These are phyloP conservation scores for Pythium aquatile DNA, from an alignment of 352 stramenopile species.

Conservation along the genomic window DNA sequence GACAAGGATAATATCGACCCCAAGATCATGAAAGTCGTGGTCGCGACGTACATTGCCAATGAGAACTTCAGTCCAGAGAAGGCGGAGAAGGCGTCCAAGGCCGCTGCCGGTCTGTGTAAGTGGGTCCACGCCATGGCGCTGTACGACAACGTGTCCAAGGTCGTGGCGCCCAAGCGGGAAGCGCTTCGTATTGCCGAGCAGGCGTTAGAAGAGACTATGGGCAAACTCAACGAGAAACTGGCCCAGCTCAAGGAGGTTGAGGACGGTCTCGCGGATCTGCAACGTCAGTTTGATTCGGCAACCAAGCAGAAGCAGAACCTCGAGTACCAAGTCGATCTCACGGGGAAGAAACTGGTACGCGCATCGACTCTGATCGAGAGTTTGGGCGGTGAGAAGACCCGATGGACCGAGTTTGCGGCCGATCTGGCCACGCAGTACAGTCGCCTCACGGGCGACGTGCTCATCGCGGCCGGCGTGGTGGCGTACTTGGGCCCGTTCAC, in stretches of 20 bases:
- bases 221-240: slow-evolving; percentile 89
- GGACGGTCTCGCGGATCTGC: slow-evolving; percentile 83
- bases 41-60: slow-evolving; percentile 89
- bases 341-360: slow-evolving; percentile 91
- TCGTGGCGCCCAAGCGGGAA: slow-evolving; percentile 92
- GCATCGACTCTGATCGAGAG: slow-evolving; percentile 93
- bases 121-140: slow-evolving; percentile 93
- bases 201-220: slow-evolving; percentile 87
- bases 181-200: slow-evolving; percentile 81
- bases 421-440: slow-evolving; percentile 84
- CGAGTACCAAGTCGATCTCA: slow-evolving; percentile 91
- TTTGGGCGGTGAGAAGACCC: slow-evolving; percentile 90
- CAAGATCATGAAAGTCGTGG: slow-evolving; percentile 89
- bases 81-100: slow-evolving; percentile 92
- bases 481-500: slow-evolving; percentile 94
- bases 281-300: slow-evolving; percentile 86
- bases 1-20: slow-evolving; percentile 88
- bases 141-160: slow-evolving; percentile 93
- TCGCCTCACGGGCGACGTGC: slow-evolving; percentile 89
- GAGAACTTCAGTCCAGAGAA: slow-evolving; percentile 92
- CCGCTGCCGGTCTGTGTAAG: slow-evolving; percentile 90
- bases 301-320: slow-evolving; percentile 92
- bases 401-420: slow-evolving; percentile 89
- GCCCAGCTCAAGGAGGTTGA: slow-evolving; percentile 90
- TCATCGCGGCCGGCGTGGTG: slow-evolving; percentile 91